phyloP scores from a whole-genome alignment of 176 grass and related monocot species.

The Bonia amplexicaulis region DNA sequence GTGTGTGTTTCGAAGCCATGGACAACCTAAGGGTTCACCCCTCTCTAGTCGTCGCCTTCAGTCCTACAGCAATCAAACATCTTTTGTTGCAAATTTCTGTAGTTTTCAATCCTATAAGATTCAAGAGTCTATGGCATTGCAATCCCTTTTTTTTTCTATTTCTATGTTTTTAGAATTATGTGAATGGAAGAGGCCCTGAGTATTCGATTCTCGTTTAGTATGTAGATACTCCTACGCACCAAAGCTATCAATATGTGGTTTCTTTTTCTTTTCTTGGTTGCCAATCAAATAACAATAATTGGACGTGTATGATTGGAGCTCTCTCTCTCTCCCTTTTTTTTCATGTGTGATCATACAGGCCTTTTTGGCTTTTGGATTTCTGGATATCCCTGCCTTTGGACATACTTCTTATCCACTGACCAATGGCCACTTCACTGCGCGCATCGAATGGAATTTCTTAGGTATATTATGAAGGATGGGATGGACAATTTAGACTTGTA shows the following conservation, averaged over 20 bases:
- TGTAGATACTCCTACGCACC: background rate
- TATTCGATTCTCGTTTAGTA: background rate
- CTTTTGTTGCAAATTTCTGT: too few relatives aligned
- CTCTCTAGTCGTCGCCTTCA: too few relatives aligned
- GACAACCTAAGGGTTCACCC: too few relatives aligned
- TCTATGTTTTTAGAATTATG: too few relatives aligned
- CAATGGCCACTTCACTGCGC: background rate
- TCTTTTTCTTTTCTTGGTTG: background rate
- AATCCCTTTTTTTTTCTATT: too few relatives aligned
- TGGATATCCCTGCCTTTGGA: background rate
- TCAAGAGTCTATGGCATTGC: too few relatives aligned
- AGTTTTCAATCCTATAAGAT: too few relatives aligned
- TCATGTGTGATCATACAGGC: background rate
- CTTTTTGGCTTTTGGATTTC: background rate
- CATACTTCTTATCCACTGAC: constrained; percentile 10
- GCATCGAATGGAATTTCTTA: background rate
- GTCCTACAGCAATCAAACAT: too few relatives aligned
- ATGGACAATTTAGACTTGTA: background rate
- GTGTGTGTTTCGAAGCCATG: too few relatives aligned
- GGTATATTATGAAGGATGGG: background rate
- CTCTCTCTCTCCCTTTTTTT: background rate
- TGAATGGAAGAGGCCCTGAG: too few relatives aligned
- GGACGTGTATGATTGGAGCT: constrained; percentile 22
- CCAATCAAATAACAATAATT: constrained; percentile 38
- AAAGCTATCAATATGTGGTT: background rate